Evolutionary conservation across 352 stramenopile species (phyloP).

Genomic region (Pythium apleroticum): DNA sequence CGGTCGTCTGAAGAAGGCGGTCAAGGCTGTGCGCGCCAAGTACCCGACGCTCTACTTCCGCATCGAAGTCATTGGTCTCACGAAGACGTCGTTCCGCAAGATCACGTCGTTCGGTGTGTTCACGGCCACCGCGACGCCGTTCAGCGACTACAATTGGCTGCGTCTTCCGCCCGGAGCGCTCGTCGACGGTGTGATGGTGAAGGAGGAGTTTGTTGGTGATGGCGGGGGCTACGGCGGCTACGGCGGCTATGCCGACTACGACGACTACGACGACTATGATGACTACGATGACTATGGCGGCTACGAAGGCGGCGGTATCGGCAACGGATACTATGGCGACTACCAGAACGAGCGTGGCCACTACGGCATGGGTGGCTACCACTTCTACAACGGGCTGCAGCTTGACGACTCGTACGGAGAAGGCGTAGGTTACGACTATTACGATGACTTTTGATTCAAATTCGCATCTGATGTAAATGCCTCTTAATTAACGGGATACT

Average conservation of each 20-base stretch:
- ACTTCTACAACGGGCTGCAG: slow-evolving; percentile 19
- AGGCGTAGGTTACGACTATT: neutral
- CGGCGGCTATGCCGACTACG: neutral
- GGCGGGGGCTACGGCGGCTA: neutral
- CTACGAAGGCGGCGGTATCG: slow-evolving; percentile 5
- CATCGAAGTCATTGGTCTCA: slow-evolving; percentile 11
- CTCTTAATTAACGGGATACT: too few species aligned
- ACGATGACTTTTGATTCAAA: too few species aligned
- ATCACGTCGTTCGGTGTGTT: slow-evolving; percentile 8
- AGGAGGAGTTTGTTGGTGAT: slow-evolving; percentile 4
- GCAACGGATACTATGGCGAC: slow-evolving; percentile 15
- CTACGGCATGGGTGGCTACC: slow-evolving; percentile 15
- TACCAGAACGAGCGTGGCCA: slow-evolving; percentile 16
- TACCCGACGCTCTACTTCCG: slow-evolving; percentile 17
- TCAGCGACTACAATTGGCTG: slow-evolving; percentile 7
- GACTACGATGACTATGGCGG: slow-evolving; percentile 13
- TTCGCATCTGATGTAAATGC: too few species aligned
- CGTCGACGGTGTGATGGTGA: slow-evolving; percentile 16
- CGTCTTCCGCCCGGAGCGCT: slow-evolving; percentile 2
- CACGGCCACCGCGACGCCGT: slow-evolving; percentile 10
- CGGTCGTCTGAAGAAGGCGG: slow-evolving; percentile 7
- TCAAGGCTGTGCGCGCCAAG: slow-evolving; percentile 11
- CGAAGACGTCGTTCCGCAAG: slow-evolving; percentile 3
- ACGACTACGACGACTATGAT: slow-evolving; percentile 12
- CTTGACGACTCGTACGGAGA: slow-evolving; percentile 10